Conservation (phyloP, 139 green algal genomes). For the Zygnema circumcarinatum region DNA sequence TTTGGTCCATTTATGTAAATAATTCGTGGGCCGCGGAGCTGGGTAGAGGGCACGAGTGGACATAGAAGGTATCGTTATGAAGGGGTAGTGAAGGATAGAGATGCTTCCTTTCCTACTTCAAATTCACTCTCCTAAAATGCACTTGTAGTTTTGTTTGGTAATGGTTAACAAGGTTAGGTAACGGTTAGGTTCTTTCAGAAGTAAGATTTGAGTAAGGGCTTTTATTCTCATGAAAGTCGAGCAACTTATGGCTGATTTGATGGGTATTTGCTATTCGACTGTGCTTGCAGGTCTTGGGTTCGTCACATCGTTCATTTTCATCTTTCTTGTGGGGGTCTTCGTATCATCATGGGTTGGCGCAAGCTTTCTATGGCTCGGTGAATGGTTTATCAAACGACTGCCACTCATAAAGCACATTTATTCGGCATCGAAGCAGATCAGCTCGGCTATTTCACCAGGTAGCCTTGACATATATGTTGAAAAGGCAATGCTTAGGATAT, state of each 20-base stretch:
- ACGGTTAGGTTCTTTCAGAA: not conserved
- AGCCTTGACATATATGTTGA: not conserved
- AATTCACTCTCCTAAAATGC: too few relatives aligned
- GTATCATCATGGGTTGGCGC: constrained; percentile 85
- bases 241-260: not conserved
- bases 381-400: constrained; percentile 91
- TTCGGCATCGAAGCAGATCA: constrained; percentile 89
- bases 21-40: not conserved
- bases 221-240: not conserved
- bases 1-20: not conserved
- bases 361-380: constrained; percentile 79
- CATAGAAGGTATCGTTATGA: too few relatives aligned
- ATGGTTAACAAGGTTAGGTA: not conserved
- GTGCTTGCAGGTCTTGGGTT: not conserved
- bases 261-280: not conserved
- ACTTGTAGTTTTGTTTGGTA: too few relatives aligned
- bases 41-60: too few relatives aligned
- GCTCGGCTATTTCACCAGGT: constrained; percentile 61
- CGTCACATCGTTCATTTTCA: constrained; percentile 83
- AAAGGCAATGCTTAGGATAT: too few relatives aligned
- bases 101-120: not conserved
- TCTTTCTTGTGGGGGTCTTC: constrained; percentile 74
- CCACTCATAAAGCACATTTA: constrained; percentile 95
- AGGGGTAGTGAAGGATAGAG: not conserved
- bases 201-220: not conserved